These are phyloP conservation scores for Fusarium sp. DNA, from an alignment of 2,329 filamentous ascomycete species.

Conservation along the genomic window DNA sequence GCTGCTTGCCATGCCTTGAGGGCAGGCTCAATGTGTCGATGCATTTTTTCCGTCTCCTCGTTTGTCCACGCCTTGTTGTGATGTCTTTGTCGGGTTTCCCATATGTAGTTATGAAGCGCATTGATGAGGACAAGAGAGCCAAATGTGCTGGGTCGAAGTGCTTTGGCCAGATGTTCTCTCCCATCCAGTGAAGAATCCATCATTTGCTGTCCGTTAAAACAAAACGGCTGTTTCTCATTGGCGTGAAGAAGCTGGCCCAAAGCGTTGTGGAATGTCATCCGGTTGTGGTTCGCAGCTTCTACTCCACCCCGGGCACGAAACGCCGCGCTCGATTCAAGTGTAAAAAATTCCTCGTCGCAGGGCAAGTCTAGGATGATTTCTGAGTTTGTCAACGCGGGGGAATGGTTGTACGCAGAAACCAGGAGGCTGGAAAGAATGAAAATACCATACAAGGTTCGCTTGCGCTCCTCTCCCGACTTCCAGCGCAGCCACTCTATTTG, in stretches of 20 bases:
- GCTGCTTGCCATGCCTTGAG: conserved; percentile 93
- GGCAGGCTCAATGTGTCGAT: conserved; percentile 92
- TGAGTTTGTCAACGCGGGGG: conserved; percentile 90
- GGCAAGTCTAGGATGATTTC: conserved; percentile 90
- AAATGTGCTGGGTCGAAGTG: conserved; percentile 86
- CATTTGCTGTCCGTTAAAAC: conserved; percentile 23
- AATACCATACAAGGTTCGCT: conserved; percentile 89
- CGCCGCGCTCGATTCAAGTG: conserved; percentile 80
- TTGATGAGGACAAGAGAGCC: conserved; percentile 93
- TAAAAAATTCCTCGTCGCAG: conserved; percentile 91
- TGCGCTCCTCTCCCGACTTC: conserved; percentile 89
- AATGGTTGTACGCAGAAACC: conserved; percentile 92
- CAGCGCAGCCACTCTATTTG: conserved; percentile 78
- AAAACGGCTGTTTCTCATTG: conserved; percentile 67
- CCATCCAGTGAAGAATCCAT: conserved; percentile 28
- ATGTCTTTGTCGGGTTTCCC: conserved; percentile 93
- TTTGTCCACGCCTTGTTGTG: conserved; percentile 89
- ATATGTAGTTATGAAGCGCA: conserved; percentile 96
- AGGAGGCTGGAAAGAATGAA: conserved; percentile 92
- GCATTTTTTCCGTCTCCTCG: conserved; percentile 95
- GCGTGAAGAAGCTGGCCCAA: conserved; percentile 82
- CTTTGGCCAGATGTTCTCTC: conserved; percentile 62
- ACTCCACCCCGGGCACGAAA: conserved; percentile 83
- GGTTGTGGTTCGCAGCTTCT: conserved; percentile 72
- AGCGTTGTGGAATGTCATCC: conserved; percentile 82